Evolutionary conservation across 495 filamentous ascomycete genomes (phyloP).

Genomic region (Tuber aestivum): DNA sequence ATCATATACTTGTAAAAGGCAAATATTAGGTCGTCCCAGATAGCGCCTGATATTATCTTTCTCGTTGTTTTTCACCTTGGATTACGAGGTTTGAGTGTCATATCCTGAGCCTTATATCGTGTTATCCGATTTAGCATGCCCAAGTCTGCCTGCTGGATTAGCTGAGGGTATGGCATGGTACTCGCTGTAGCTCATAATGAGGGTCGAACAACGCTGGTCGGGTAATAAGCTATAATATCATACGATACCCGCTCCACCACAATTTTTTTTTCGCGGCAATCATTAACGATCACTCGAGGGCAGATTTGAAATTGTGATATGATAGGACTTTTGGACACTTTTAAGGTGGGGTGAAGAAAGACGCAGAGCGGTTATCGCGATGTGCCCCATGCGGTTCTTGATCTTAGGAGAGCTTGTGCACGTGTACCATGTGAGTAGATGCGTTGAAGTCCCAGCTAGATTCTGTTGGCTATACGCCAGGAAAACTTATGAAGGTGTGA

Average conservation of each 20-base stretch:
- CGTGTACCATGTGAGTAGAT: too few species aligned
- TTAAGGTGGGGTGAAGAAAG: background rate
- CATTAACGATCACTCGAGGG: background rate
- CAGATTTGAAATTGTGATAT: background rate
- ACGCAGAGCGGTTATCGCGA: background rate
- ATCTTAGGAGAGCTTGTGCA: background rate
- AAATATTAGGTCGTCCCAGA: too few species aligned
- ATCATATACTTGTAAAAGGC: too few species aligned
- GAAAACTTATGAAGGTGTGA: too few species aligned
- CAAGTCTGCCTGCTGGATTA: background rate
- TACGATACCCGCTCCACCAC: background rate
- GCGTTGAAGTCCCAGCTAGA: background rate
- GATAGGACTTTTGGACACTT: background rate
- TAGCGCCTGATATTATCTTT: too few species aligned
- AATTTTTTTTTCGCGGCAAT: too few species aligned
- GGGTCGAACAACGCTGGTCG: background rate
- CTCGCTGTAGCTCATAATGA: background rate
- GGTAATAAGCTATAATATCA: background rate
- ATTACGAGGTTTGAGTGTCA: too few species aligned
- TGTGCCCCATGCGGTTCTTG: accelerated
- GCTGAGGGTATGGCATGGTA: too few species aligned
- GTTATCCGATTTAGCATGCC: background rate
- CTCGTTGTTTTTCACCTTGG: too few species aligned
- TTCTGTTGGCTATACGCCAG: too few species aligned
- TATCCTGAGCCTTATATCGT: too few species aligned